A percentile compares a stretch with the other conserved stretches of the same genome.
Conservation (phyloP, 257 asterid species). For the Lycium ferocissimum region DNA sequence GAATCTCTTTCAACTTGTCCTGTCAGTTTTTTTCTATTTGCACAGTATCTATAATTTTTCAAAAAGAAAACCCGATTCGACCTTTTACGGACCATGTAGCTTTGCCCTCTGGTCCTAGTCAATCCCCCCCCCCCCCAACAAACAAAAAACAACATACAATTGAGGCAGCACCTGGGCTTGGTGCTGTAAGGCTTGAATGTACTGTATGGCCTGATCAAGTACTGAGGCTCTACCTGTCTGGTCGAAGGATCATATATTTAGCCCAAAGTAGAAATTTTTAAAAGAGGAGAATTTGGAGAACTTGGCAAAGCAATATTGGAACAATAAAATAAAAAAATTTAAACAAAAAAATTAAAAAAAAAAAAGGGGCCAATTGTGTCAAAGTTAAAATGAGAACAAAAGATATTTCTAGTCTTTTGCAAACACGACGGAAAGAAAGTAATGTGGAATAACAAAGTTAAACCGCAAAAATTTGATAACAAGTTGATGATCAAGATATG, state of each 20-base stretch:
- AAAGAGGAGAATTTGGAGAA: background rate
- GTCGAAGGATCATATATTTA: background rate
- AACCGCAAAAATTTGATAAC: background rate
- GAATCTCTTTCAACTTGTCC: too few species aligned
- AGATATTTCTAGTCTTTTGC: background rate
- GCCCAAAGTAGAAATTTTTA: background rate
- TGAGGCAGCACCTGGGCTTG: background rate
- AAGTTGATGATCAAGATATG: background rate
- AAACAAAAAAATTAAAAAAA: too few species aligned
- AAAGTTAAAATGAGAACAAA: background rate
- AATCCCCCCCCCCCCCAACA: too few species aligned
- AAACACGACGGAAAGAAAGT: background rate
- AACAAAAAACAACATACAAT: too few species aligned
- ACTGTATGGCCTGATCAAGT: conserved; percentile 15
- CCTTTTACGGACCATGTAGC: background rate
- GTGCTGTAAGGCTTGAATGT: conserved; percentile 22
- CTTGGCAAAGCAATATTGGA: background rate
- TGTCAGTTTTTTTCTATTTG: background rate
- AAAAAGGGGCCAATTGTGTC: too few species aligned
- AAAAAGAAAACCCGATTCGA: background rate
- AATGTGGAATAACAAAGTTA: background rate
- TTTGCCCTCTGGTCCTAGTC: background rate
- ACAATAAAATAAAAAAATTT: background rate
- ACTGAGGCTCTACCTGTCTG: conserved; percentile 16
- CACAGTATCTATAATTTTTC: background rate